Evolutionary conservation across 208 protist genomes (phyloP).

Genomic region (Trypanosoma scelopori): DNA sequence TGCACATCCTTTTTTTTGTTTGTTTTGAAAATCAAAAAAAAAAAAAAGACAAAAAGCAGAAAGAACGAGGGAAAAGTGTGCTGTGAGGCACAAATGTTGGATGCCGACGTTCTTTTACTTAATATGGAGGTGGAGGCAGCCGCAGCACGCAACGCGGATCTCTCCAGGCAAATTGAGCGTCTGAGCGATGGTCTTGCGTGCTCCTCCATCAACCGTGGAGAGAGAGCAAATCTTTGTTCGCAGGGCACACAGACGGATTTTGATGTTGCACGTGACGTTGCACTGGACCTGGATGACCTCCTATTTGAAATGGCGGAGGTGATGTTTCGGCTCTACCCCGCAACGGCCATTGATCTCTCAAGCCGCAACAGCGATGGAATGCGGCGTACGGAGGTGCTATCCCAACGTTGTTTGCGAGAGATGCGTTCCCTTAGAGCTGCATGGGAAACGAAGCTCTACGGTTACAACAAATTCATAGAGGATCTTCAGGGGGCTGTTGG

Average conservation of each 20-base stretch:
- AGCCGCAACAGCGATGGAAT: neutral
- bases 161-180: conserved; percentile 43
- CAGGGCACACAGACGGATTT: conserved; percentile 25
- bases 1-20: too few species aligned
- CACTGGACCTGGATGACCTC: conserved; percentile 37
- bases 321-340: conserved; percentile 30
- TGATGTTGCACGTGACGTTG: conserved; percentile 8
- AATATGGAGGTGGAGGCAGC: conserved; percentile 70
- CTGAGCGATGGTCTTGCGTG: conserved; percentile 33
- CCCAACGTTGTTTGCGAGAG: conserved; percentile 25
- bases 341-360: conserved; percentile 30
- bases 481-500: conserved; percentile 24
- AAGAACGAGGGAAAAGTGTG: neutral
- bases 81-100: conserved; percentile 17
- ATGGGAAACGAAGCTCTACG: conserved; percentile 29
- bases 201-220: conserved; percentile 13
- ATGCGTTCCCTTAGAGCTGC: conserved; percentile 21
- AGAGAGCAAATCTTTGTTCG: neutral
- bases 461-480: conserved; percentile 33
- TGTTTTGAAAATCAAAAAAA: neutral
- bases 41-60: conserved; percentile 10
- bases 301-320: conserved; percentile 39
- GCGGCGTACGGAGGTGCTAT: conserved; percentile 12
- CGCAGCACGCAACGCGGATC: conserved; percentile 66
- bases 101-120: conserved; percentile 51